These are phyloP conservation scores for Exophiala viscosa DNA, from an alignment of 2,329 filamentous ascomycete species.

Conservation along the genomic window DNA sequence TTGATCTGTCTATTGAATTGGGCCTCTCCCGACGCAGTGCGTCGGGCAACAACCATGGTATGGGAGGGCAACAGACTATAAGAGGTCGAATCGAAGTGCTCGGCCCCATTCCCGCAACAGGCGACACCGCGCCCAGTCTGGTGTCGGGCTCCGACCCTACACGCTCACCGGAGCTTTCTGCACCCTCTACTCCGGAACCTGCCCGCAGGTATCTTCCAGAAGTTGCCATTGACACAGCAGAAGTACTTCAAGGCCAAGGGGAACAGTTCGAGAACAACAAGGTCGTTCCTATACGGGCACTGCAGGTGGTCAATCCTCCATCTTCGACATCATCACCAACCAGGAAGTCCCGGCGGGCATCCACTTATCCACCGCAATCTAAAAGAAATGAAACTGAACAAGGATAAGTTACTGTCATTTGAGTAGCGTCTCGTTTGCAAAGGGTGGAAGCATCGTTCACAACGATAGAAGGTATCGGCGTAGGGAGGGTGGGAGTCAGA, in stretches of 20 bases:
- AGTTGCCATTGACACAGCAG: background rate
- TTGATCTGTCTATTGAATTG: too few species aligned
- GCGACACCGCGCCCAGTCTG: constrained; percentile 8
- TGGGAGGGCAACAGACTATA: background rate
- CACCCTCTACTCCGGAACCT: constrained; percentile 7
- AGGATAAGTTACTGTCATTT: background rate
- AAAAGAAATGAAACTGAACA: too few species aligned
- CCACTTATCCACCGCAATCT: background rate
- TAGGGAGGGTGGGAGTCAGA: too few species aligned
- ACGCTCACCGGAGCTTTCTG: constrained; percentile 8
- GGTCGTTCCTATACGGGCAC: background rate
- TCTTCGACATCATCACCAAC: background rate
- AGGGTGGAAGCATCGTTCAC: too few species aligned
- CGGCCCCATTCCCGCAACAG: background rate
- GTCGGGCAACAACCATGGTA: too few species aligned
- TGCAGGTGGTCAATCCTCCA: background rate
- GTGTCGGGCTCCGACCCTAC: constrained; percentile 8
- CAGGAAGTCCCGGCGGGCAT: constrained; percentile 2
- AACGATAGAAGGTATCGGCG: too few species aligned
- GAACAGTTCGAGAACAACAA: constrained; percentile 1
- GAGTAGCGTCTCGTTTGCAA: too few species aligned
- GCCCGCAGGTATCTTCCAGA: background rate
- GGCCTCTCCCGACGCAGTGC: too few species aligned
- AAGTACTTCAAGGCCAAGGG: constrained; percentile 9
- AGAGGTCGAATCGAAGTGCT: background rate